These are phyloP conservation scores for Sporothrix dimorphospora DNA, from an alignment of 2,329 filamentous ascomycete genomes.

Conservation along the genomic window DNA sequence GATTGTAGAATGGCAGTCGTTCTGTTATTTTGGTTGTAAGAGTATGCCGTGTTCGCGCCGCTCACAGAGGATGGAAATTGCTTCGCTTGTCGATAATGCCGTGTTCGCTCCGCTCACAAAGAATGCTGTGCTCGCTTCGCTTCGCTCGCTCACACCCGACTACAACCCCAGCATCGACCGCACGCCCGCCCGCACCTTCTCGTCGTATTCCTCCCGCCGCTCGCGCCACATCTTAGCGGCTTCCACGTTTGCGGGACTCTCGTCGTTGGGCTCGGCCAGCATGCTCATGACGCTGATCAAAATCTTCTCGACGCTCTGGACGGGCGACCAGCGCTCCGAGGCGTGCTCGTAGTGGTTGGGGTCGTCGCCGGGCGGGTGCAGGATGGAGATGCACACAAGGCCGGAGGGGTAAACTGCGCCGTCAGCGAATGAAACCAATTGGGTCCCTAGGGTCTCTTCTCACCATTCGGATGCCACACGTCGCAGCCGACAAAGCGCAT, in stretches of 20 bases:
- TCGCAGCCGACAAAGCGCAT: conserved; percentile 90
- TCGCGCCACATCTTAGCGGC: conserved; percentile 97
- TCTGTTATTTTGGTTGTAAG: too few species aligned
- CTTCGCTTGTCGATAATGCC: not conserved
- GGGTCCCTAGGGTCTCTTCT: too few species aligned
- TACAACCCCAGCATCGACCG: conserved; percentile 76
- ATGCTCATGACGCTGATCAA: conserved; percentile 97
- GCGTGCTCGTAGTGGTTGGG: conserved; percentile 98
- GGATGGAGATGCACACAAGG: conserved; percentile 96
- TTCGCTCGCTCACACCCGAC: not conserved
- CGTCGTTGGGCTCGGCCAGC: conserved; percentile 95
- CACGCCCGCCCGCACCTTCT: conserved; percentile 80
- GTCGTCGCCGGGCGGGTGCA: conserved; percentile 94
- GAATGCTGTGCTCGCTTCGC: not conserved
- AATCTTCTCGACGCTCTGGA: conserved; percentile 97
- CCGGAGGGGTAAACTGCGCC: conserved; percentile 77
- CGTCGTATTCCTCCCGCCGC: conserved; percentile 79
- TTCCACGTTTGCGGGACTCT: conserved; percentile 94
- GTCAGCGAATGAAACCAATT: too few species aligned
- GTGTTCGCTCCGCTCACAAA: not conserved
- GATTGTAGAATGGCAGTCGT: not conserved
- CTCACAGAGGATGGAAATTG: not conserved
- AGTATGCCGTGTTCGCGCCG: not conserved
- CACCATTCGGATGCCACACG: conserved; percentile 96
- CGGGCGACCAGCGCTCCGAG: conserved; percentile 92